Conservation (phyloP, 2,329 filamentous ascomycete species). For the Hypoxylon sp. region DNA sequence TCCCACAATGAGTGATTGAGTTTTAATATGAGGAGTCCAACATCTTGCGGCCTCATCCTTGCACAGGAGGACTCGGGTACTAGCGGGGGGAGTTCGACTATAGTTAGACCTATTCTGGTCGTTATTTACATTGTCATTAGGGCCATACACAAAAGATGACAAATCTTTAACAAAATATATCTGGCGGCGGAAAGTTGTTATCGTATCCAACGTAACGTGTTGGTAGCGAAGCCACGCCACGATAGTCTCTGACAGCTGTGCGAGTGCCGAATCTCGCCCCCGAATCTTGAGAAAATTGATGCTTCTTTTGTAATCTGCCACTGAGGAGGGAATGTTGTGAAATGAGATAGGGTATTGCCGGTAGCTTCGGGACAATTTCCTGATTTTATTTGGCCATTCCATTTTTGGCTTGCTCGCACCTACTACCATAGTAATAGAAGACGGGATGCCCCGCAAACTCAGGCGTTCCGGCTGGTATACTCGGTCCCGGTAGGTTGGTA, state of each 20-base stretch:
- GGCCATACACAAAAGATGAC: not conserved
- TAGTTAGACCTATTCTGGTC: not conserved
- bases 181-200: not conserved
- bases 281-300: not conserved
- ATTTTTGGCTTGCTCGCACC: not conserved
- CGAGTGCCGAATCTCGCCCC: too few species aligned
- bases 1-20: not conserved
- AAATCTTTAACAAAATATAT: not conserved
- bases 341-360: not conserved
- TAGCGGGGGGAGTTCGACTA: not conserved
- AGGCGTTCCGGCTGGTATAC: not conserved
- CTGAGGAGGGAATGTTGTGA: constrained; percentile 1
- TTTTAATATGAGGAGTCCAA: not conserved
- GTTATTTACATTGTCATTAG: not conserved
- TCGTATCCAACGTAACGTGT: not conserved
- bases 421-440: not conserved
- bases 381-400: not conserved
- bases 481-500: constrained; percentile 13
- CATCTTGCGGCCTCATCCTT: not conserved
- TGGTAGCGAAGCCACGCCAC: too few species aligned
- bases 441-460: constrained; percentile 8
- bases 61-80: not conserved
- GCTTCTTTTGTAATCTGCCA: not conserved
- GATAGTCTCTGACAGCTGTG: not conserved
- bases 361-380: constrained; percentile 2